phyloP scores from a whole-genome alignment of 441 rosid genomes.

The Populus tomentosa region DNA sequence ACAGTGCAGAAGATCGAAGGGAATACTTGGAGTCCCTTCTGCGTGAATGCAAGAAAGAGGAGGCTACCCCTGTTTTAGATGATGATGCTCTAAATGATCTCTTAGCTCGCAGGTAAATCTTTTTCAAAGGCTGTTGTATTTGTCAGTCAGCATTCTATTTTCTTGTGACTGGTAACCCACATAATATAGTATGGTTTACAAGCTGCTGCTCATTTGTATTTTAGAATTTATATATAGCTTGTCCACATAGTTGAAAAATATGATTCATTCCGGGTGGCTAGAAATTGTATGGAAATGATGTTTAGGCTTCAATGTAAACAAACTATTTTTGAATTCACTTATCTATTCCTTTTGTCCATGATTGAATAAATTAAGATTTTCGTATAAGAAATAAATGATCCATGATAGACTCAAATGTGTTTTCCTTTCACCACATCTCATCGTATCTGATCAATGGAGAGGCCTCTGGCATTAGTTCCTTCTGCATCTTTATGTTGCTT shows the following conservation, averaged over 20 bases:
- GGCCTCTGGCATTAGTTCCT: neutral
- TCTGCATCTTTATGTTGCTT: neutral
- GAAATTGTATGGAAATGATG: neutral
- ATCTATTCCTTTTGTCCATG: neutral
- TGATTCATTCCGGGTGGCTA: neutral
- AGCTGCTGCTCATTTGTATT: neutral
- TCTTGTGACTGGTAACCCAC: no score
- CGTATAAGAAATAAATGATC: neutral
- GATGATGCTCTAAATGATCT: constrained; percentile 81
- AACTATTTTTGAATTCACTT: neutral
- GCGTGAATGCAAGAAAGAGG: constrained; percentile 92
- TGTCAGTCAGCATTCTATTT: constrained; percentile 1
- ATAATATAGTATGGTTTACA: no score
- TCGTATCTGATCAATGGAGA: neutral
- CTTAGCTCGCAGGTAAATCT: constrained; percentile 77
- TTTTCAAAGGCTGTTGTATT: constrained; percentile 6
- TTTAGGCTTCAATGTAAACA: neutral
- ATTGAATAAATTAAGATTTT: neutral
- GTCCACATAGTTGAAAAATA: neutral
- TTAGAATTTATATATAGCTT: neutral
- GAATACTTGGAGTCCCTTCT: constrained; percentile 89
- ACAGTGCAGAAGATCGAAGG: constrained; percentile 93
- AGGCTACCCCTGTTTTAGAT: constrained; percentile 79
- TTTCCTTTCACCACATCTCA: neutral
- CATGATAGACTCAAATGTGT: neutral